Percentiles rank a stretch among this genome's conserved stretches.
These are phyloP conservation scores for Nemania bipapillata DNA, from an alignment of 2,329 filamentous ascomycete genomes.

Conservation along the genomic window DNA sequence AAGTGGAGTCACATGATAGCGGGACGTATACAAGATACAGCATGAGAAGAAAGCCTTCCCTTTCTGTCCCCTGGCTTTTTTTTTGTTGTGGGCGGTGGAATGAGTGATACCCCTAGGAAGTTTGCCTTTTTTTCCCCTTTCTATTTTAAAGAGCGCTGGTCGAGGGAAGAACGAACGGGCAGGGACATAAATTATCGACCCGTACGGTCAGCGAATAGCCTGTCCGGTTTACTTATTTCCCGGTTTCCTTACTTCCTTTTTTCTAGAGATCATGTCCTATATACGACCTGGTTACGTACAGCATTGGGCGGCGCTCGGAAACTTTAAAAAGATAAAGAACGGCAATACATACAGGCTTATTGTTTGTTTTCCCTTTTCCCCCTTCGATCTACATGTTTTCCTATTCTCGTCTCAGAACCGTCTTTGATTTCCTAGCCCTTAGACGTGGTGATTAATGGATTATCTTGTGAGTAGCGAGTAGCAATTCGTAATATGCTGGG, in stretches of 20 bases:
- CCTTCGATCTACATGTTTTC: neutral
- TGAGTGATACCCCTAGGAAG: conserved; percentile 34
- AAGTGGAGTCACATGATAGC: conserved; percentile 18
- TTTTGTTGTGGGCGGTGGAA: conserved; percentile 24
- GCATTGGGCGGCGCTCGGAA: conserved; percentile 34
- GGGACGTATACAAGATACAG: conserved; percentile 28
- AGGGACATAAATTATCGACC: neutral
- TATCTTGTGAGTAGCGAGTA: neutral
- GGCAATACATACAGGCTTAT: conserved; percentile 21
- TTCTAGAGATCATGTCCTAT: conserved; percentile 30
- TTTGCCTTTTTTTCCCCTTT: conserved; percentile 11
- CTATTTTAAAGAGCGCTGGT: neutral
- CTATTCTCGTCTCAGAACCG: neutral
- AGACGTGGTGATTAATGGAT: neutral
- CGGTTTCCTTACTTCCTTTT: neutral
- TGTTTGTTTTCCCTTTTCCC: neutral
- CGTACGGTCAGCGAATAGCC: neutral
- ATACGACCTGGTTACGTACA: conserved; percentile 27
- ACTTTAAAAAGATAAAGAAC: conserved; percentile 18
- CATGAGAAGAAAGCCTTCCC: conserved; percentile 14
- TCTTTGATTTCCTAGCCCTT: neutral
- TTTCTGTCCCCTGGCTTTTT: conserved; percentile 5
- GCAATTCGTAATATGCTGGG: neutral
- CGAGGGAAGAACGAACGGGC: neutral
- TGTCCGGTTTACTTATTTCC: neutral